Conservation (phyloP, 495 filamentous ascomycete species). For the Aspergillus bridgeri region DNA sequence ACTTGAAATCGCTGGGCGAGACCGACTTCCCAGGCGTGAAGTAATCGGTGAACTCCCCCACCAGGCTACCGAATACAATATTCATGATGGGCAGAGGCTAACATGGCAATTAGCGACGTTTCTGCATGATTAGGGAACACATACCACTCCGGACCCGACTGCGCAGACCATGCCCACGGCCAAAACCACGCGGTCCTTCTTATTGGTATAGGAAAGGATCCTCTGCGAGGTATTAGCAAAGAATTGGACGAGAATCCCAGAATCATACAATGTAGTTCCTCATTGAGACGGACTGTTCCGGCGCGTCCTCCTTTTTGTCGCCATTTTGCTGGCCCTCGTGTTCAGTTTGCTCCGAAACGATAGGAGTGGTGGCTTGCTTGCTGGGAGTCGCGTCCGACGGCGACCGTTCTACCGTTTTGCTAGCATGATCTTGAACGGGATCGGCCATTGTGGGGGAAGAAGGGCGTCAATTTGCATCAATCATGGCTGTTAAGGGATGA, state of each 20-base stretch:
- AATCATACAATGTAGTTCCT: conserved; percentile 16
- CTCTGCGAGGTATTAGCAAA: conserved; percentile 1
- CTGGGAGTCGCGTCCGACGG: too few relatives aligned
- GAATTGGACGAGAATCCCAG: too few relatives aligned
- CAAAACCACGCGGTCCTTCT: conserved; percentile 2
- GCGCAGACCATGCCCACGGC: conserved; percentile 43
- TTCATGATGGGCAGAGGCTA: conserved; percentile 45
- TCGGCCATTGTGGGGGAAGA: too few relatives aligned
- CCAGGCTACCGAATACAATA: conserved; percentile 43
- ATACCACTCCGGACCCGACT: conserved; percentile 63
- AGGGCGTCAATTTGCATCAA: too few relatives aligned
- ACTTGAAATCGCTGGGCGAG: conserved; percentile 27
- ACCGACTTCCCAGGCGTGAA: conserved; percentile 20
- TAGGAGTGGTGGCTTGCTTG: not conserved
- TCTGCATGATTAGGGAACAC: not conserved
- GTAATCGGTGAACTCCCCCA: conserved; percentile 33
- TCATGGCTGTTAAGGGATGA: too few relatives aligned
- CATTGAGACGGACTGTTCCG: conserved; percentile 4
- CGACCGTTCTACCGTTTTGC: too few relatives aligned
- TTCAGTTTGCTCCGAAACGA: not conserved
- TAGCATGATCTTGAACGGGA: too few relatives aligned
- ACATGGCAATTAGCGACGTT: not conserved
- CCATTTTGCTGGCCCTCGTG: not conserved
- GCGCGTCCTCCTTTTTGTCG: conserved; percentile 25
- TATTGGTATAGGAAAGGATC: conserved; percentile 7